phyloP scores from a whole-genome alignment of 2,329 filamentous ascomycete genomes.

The Exophiala spinifera region DNA sequence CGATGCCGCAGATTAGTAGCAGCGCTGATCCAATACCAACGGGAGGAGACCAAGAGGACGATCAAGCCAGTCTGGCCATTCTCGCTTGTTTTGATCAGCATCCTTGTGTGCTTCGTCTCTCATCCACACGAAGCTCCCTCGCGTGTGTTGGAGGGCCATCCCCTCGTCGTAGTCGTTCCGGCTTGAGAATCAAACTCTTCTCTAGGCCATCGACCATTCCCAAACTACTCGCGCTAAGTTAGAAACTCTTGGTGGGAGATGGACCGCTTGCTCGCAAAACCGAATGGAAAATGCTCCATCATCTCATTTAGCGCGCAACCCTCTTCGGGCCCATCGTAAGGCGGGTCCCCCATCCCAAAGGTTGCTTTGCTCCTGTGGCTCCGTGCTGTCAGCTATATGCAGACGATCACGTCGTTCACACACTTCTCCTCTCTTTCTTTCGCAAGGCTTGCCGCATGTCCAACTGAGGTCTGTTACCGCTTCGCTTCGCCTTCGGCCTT shows the following conservation, averaged over 20 bases:
- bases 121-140: slow-evolving; percentile 7
- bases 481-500: slow-evolving; percentile 17
- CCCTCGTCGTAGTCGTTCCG: background rate
- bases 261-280: background rate
- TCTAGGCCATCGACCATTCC: no score
- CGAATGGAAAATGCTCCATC: slow-evolving; percentile 8
- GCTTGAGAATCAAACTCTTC: no score
- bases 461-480: slow-evolving; percentile 24
- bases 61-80: background rate
- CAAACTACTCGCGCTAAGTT: background rate
- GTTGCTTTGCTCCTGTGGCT: slow-evolving; percentile 11
- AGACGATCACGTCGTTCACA: slow-evolving; percentile 17
- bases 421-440: slow-evolving; percentile 17
- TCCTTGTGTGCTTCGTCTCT: background rate
- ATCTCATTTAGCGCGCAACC: slow-evolving; percentile 23
- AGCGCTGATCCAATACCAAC: background rate
- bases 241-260: no score
- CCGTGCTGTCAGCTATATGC: slow-evolving; percentile 24
- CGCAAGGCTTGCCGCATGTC: slow-evolving; percentile 27
- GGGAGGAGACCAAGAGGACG: background rate
- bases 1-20: background rate
- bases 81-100: slow-evolving; percentile 10
- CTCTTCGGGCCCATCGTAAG: slow-evolving; percentile 5
- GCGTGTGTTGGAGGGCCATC: background rate
- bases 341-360: slow-evolving; percentile 5